Evolutionary conservation across 495 filamentous ascomycete species (phyloP).

Genomic region (Collariella sp.): DNA sequence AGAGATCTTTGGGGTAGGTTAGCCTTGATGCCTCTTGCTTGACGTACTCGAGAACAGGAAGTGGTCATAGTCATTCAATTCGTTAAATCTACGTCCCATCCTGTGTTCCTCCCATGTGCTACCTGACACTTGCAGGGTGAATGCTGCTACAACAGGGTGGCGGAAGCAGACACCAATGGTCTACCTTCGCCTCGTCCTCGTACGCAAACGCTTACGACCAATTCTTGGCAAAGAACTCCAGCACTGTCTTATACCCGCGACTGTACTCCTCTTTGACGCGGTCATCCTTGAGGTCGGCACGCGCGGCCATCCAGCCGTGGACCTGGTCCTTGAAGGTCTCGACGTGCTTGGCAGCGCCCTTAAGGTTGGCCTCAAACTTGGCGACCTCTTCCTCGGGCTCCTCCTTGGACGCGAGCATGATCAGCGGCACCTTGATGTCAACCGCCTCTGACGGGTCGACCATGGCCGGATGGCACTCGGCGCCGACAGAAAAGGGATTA

Average conservation of each 20-base stretch:
- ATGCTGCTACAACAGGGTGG: neutral
- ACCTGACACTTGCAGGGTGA: too few relatives aligned
- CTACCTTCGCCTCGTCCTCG: constrained; percentile 1
- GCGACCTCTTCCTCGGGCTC: constrained; percentile 59
- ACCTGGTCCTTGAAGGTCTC: constrained; percentile 76
- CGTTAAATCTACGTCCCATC: neutral
- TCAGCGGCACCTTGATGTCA: constrained; percentile 54
- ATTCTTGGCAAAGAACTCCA: constrained; percentile 70
- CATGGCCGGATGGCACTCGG: constrained; percentile 79
- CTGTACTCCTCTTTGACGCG: constrained; percentile 68
- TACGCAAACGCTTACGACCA: constrained; percentile 19
- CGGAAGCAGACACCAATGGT: neutral
- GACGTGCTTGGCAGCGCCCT: constrained; percentile 58
- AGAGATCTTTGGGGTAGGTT: too few relatives aligned
- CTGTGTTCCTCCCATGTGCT: neutral
- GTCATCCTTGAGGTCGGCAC: constrained; percentile 56
- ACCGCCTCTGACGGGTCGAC: constrained; percentile 68
- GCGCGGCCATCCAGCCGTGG: constrained; percentile 88
- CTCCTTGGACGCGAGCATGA: constrained; percentile 59
- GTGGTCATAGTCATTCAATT: too few relatives aligned
- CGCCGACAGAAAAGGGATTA: constrained; percentile 59
- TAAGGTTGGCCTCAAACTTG: constrained; percentile 59
- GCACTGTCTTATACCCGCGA: constrained; percentile 63
- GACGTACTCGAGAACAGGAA: too few relatives aligned
- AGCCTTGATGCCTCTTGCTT: too few relatives aligned